These are phyloP conservation scores for Aspergillus sojae DNA, from an alignment of 2,329 filamentous ascomycete genomes.

Conservation along the genomic window DNA sequence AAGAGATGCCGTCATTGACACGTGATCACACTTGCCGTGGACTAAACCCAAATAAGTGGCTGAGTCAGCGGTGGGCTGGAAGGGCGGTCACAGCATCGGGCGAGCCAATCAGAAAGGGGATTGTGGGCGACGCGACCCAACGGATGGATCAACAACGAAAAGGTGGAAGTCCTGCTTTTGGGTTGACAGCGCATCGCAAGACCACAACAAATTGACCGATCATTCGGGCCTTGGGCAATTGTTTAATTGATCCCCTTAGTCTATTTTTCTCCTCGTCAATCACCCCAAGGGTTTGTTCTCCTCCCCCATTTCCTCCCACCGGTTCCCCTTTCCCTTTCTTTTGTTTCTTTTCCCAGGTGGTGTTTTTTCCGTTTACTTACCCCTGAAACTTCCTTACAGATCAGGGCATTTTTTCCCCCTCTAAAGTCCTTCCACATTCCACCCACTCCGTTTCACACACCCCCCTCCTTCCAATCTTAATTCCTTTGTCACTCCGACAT, in stretches of 20 bases:
- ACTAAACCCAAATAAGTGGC: constrained; percentile 6
- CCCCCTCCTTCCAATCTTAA: constrained; percentile 26
- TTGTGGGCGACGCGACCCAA: constrained; percentile 38
- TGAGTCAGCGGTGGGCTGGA: constrained; percentile 28
- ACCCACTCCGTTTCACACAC: constrained; percentile 14
- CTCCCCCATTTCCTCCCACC: constrained; percentile 18
- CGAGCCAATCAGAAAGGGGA: constrained; percentile 30
- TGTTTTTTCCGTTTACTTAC: constrained; percentile 28
- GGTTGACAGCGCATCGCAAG: constrained; percentile 47
- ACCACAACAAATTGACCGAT: constrained; percentile 51
- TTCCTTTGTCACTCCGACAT: constrained; percentile 22
- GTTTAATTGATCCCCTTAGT: constrained; percentile 11
- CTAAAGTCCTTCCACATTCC: constrained; percentile 26
- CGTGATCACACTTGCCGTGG: constrained; percentile 12
- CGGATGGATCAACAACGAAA: constrained; percentile 37
- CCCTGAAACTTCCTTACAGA: constrained; percentile 31
- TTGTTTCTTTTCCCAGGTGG: constrained; percentile 25
- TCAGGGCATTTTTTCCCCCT: constrained; percentile 32
- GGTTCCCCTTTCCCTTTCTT: constrained; percentile 18
- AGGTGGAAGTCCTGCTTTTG: constrained; percentile 14
- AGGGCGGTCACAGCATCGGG: constrained; percentile 17
- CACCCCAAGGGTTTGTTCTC: constrained; percentile 15
- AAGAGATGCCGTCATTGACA: constrained; percentile 19
- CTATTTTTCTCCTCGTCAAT: constrained; percentile 15
- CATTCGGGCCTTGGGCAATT: constrained; percentile 18